Conservation (phyloP, 345 rosid species). For the Arabidopsis arenosa region DNA sequence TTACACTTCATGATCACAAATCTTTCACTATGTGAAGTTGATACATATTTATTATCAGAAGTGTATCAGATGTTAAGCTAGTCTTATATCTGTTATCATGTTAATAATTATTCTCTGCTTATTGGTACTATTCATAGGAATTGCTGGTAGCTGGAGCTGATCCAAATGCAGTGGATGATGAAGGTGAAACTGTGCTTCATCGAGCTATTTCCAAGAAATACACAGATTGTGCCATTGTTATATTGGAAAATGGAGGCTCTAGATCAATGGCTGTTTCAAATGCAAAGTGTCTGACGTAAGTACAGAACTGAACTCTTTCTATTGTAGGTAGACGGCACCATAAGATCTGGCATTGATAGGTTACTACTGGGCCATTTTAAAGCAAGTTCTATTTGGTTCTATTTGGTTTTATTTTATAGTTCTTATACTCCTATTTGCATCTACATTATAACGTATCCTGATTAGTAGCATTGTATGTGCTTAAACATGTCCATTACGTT, state of each 20-base stretch:
- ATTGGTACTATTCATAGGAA: conserved; percentile 60
- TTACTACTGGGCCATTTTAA: neutral
- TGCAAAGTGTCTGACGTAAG: conserved; percentile 86
- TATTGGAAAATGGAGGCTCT: conserved; percentile 90
- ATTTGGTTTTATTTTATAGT: neutral
- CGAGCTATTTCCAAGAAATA: conserved; percentile 86
- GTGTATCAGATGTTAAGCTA: conserved; percentile 6
- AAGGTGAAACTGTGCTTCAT: conserved; percentile 96
- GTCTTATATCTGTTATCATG: conserved; percentile 15
- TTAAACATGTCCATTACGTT: conserved; percentile 4
- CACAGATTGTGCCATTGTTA: conserved; percentile 90
- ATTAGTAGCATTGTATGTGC: conserved; percentile 11
- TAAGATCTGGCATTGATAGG: conserved; percentile 22
- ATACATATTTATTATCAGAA: neutral
- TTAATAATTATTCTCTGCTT: conserved; percentile 23
- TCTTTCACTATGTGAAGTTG: conserved; percentile 15
- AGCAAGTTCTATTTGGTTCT: conserved; percentile 6
- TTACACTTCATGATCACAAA: conserved; percentile 10
- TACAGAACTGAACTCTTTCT: conserved; percentile 25
- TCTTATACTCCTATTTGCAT: conserved; percentile 17
- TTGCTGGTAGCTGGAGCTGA: conserved; percentile 96
- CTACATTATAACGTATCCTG: conserved; percentile 7
- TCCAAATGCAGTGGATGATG: conserved; percentile 97
- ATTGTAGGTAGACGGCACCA: conserved; percentile 12
- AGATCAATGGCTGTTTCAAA: conserved; percentile 83